Conservation (phyloP, 805 yeast genomes). For the Pichia ethanolica region DNA sequence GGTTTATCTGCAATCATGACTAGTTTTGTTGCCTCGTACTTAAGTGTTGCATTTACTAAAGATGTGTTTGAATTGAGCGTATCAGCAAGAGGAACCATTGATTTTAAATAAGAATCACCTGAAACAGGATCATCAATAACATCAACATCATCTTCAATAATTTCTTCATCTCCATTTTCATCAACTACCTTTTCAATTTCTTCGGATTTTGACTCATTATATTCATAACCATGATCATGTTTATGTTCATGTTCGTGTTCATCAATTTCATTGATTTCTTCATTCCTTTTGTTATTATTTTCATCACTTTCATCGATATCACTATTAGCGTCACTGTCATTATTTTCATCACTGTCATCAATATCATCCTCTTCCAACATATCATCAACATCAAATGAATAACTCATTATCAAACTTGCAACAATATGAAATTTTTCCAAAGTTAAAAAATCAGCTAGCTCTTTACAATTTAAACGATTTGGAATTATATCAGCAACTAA, state of each 20-base stretch:
- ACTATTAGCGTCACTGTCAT: background rate
- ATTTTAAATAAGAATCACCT: constrained; percentile 43
- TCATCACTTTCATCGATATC: constrained; percentile 4
- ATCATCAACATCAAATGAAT: constrained; percentile 76
- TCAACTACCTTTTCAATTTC: constrained; percentile 11
- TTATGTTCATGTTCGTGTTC: constrained; percentile 20
- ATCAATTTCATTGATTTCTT: constrained; percentile 29
- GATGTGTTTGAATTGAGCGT: constrained; percentile 80
- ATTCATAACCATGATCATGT: constrained; percentile 15
- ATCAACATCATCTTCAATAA: background rate
- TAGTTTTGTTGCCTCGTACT: constrained; percentile 40
- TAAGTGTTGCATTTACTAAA: constrained; percentile 65
- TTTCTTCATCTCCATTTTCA: constrained; percentile 9
- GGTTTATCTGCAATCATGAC: constrained; percentile 64
- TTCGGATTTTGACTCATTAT: constrained; percentile 1
- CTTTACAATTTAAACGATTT: constrained; percentile 28
- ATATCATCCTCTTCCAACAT: constrained; percentile 25
- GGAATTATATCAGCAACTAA: constrained; percentile 34
- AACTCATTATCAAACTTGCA: constrained; percentile 80
- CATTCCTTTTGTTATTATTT: constrained; percentile 29
- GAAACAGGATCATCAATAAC: constrained; percentile 19
- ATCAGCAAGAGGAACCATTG: constrained; percentile 93
- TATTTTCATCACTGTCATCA: constrained; percentile 23
- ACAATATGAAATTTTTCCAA: constrained; percentile 58
- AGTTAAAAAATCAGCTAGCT: constrained; percentile 31